Conservation (phyloP, 768 basidiomycete genomes). For the Peribolospora baueri region DNA sequence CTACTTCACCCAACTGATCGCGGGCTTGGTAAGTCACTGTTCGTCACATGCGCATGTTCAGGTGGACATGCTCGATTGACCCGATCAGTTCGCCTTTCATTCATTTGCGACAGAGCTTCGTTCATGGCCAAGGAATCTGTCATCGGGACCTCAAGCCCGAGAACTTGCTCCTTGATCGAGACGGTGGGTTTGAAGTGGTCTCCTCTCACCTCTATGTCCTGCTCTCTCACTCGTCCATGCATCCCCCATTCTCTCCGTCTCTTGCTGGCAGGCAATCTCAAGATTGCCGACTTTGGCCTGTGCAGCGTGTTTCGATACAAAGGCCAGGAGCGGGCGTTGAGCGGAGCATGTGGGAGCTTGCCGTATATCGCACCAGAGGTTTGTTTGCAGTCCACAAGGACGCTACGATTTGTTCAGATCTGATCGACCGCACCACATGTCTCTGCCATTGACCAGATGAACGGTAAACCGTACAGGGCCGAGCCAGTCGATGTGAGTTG, state of each 20-base stretch:
- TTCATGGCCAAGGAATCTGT: constrained; percentile 71
- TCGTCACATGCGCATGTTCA: not conserved
- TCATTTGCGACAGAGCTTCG: constrained; percentile 34
- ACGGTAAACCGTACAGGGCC: constrained; percentile 46
- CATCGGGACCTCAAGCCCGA: constrained; percentile 96
- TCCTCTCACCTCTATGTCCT: not conserved
- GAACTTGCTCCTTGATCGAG: constrained; percentile 62
- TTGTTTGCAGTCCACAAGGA: constrained; percentile 11
- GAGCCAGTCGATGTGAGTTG: constrained; percentile 58
- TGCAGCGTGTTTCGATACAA: constrained; percentile 74
- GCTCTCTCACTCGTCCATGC: not conserved
- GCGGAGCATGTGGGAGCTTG: constrained; percentile 67
- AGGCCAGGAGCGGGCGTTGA: constrained; percentile 49
- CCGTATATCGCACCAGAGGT: constrained; percentile 93
- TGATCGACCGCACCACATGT: not conserved
- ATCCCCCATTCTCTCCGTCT: not conserved
- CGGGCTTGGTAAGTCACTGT: constrained; percentile 42
- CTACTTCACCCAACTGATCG: constrained; percentile 64
- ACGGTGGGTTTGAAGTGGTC: constrained; percentile 25
- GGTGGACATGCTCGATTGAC: not conserved
- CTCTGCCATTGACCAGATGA: constrained; percentile 31
- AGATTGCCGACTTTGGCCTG: constrained; percentile 87
- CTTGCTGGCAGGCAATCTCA: constrained; percentile 28
- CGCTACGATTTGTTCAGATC: not conserved
- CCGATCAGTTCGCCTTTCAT: not conserved